Conservation (phyloP, 2,329 filamentous ascomycete genomes). For the Penicillium sclerotiorum region DNA sequence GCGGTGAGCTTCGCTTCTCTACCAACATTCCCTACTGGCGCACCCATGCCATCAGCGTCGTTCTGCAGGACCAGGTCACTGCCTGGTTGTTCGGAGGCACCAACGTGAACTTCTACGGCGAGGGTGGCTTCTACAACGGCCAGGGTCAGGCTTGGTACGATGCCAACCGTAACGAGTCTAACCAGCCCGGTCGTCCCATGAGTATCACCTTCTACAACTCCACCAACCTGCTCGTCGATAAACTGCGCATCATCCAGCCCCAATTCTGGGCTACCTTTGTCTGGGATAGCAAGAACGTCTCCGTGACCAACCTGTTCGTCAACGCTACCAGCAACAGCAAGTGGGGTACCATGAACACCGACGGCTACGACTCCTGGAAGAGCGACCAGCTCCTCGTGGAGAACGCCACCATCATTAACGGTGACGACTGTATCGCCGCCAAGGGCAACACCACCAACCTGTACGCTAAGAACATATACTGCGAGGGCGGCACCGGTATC, state of each 20-base stretch:
- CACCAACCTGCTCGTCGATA: slow-evolving; percentile 52
- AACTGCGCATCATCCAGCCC: slow-evolving; percentile 52
- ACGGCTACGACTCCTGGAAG: slow-evolving; percentile 57
- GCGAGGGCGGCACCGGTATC: slow-evolving; percentile 41
- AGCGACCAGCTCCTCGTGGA: slow-evolving; percentile 49
- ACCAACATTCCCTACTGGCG: slow-evolving; percentile 57
- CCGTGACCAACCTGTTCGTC: slow-evolving; percentile 58
- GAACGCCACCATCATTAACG: slow-evolving; percentile 48
- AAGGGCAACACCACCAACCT: slow-evolving; percentile 47
- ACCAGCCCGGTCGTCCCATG: slow-evolving; percentile 55
- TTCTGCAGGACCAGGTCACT: slow-evolving; percentile 59
- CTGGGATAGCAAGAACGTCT: slow-evolving; percentile 53
- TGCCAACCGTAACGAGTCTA: slow-evolving; percentile 54
- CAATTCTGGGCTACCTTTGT: slow-evolving; percentile 56
- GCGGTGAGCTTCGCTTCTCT: slow-evolving; percentile 41
- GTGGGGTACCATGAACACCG: slow-evolving; percentile 54
- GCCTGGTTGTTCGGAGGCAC: slow-evolving; percentile 61
- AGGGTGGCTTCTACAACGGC: slow-evolving; percentile 45
- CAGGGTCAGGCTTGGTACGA: slow-evolving; percentile 43
- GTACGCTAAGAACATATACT: slow-evolving; percentile 42
- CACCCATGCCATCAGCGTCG: slow-evolving; percentile 53
- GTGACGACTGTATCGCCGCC: slow-evolving; percentile 44
- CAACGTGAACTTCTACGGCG: slow-evolving; percentile 54
- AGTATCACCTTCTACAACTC: slow-evolving; percentile 55
- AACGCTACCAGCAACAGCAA: slow-evolving; percentile 50